These are phyloP conservation scores for Saccharomycopsis phalli DNA, from an alignment of 1,139 yeast species.

Conservation along the genomic window DNA sequence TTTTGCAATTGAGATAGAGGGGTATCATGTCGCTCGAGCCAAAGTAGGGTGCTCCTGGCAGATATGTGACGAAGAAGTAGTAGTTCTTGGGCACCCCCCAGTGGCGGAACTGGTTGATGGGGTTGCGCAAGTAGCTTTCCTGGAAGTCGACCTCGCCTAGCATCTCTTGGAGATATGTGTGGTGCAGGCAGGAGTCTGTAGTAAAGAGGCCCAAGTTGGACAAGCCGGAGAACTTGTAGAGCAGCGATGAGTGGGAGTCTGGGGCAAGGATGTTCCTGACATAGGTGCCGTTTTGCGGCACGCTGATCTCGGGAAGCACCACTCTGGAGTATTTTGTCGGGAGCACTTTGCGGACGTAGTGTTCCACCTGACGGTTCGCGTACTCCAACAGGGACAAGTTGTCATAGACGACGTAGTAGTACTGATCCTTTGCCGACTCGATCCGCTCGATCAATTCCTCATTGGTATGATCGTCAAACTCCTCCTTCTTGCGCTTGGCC, in stretches of 20 bases:
- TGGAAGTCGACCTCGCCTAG: conserved; percentile 67
- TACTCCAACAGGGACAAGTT: conserved; percentile 15
- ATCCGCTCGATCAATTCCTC: conserved; percentile 16
- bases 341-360: conserved; percentile 3
- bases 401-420: conserved; percentile 17
- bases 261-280: conserved; percentile 14
- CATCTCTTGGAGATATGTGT: conserved; percentile 52
- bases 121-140: conserved; percentile 51
- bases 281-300: too few relatives aligned
- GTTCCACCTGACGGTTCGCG: conserved; percentile 6
- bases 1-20: conserved; percentile 67
- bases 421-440: conserved; percentile 19
- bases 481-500: conserved; percentile 16
- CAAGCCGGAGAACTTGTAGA: conserved; percentile 53
- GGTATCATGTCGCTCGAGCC: conserved; percentile 28
- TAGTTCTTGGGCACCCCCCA: conserved; percentile 83
- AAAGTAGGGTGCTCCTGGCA: conserved; percentile 18
- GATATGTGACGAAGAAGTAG: conserved; percentile 46
- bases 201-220: conserved; percentile 60
- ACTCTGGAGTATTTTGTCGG: neutral
- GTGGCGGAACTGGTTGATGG: conserved; percentile 66
- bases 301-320: conserved; percentile 1
- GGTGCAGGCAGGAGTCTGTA: conserved; percentile 34
- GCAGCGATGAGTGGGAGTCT: conserved; percentile 15
- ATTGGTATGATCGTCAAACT: conserved; percentile 19